Evolutionary conservation across 345 rosid genomes (phyloP).

Genomic region (Cardiospermum halicacabum): DNA sequence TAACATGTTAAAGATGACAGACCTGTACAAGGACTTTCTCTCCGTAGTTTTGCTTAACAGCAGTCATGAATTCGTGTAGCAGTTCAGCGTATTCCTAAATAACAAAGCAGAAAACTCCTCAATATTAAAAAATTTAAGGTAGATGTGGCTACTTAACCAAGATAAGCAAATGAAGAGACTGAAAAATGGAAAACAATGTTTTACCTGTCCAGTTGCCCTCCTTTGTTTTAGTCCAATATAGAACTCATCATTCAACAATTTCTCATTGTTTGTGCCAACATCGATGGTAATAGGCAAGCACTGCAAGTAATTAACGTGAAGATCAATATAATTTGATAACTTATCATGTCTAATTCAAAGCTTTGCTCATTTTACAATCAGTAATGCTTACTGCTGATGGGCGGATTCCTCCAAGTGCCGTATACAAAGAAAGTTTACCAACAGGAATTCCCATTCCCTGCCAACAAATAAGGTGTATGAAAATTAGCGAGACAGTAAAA

Average conservation of each 20-base stretch:
- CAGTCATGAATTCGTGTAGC: slow-evolving; percentile 84
- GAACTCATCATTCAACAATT: slow-evolving; percentile 69
- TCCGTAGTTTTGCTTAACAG: slow-evolving; percentile 88
- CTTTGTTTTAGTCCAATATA: slow-evolving; percentile 77
- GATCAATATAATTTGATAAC: not conserved
- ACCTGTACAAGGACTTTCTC: slow-evolving; percentile 93
- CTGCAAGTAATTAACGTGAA: slow-evolving; percentile 25
- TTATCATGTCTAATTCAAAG: not conserved
- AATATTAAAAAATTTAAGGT: slow-evolving; percentile 9
- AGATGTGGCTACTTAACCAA: not conserved
- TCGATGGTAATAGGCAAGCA: slow-evolving; percentile 86
- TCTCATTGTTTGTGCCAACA: slow-evolving; percentile 85
- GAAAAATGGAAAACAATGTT: not conserved
- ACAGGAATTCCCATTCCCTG: slow-evolving; percentile 99
- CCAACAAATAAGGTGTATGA: not conserved
- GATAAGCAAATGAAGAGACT: slow-evolving; percentile 1
- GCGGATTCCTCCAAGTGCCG: slow-evolving; percentile 84
- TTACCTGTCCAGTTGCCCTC: slow-evolving; percentile 83
- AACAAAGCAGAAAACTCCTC: slow-evolving; percentile 9
- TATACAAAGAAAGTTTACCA: slow-evolving; percentile 79
- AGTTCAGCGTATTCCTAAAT: slow-evolving; percentile 84
- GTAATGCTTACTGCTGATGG: slow-evolving; percentile 72
- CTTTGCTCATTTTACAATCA: not conserved
- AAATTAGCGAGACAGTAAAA: not conserved
- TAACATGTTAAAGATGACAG: slow-evolving; percentile 12